These are phyloP conservation scores for Heritiera littoralis DNA, from an alignment of 345 rosid species.

Conservation along the genomic window DNA sequence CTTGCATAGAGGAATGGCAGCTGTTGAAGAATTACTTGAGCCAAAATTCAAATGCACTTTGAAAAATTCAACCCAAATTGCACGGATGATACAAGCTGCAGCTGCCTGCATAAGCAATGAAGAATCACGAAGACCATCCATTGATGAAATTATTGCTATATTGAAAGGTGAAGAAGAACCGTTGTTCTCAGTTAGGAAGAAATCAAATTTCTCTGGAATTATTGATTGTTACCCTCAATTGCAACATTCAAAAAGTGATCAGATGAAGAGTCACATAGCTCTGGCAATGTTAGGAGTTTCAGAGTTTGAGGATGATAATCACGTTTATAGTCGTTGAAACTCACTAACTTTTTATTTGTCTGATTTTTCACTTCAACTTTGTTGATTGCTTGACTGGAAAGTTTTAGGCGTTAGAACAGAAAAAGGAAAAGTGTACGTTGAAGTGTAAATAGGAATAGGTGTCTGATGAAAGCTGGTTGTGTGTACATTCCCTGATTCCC, in stretches of 20 bases:
- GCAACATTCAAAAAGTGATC: slow-evolving; percentile 58
- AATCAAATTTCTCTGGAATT: slow-evolving; percentile 54
- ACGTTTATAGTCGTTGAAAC: slow-evolving; percentile 53
- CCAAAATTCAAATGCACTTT: slow-evolving; percentile 44
- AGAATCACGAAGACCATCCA: slow-evolving; percentile 69
- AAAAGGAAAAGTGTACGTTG: not conserved
- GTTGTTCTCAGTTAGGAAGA: slow-evolving; percentile 41
- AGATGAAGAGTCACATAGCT: slow-evolving; percentile 84
- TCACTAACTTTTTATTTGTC: not conserved
- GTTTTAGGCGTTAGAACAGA: slow-evolving; percentile 25
- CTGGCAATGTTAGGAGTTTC: slow-evolving; percentile 88
- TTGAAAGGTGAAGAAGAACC: slow-evolving; percentile 60
- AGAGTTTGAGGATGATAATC: slow-evolving; percentile 66
- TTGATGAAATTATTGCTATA: slow-evolving; percentile 54
- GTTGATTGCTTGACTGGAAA: slow-evolving; percentile 24
- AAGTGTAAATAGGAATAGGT: slow-evolving; percentile 40
- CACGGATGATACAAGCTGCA: slow-evolving; percentile 73
- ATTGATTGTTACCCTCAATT: slow-evolving; percentile 62
- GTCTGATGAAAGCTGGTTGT: slow-evolving; percentile 19
- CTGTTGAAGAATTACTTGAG: slow-evolving; percentile 70
- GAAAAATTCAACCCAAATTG: slow-evolving; percentile 46
- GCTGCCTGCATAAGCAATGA: slow-evolving; percentile 66
- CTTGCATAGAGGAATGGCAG: slow-evolving; percentile 61
- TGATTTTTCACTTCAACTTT: slow-evolving; percentile 7
- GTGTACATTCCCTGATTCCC: slow-evolving; percentile 38